Evolutionary conservation across 2,329 filamentous ascomycete genomes (phyloP).

Genomic region (Clonostachys rhizophaga): DNA sequence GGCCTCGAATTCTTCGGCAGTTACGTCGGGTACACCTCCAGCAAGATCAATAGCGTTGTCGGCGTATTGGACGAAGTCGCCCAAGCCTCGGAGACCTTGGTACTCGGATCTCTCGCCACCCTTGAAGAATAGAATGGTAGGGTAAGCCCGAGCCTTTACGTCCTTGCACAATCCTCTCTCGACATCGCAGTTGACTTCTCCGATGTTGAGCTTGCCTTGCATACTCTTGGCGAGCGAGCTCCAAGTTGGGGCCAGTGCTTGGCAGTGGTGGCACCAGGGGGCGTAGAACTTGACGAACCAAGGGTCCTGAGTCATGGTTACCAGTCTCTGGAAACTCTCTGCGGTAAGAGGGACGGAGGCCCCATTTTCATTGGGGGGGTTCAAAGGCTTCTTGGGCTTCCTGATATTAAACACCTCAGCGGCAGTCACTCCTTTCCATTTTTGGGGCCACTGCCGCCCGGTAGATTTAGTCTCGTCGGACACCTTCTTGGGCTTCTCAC

Average conservation of each 20-base stretch:
- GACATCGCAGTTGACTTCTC: constrained; percentile 91
- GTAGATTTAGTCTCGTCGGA: background rate
- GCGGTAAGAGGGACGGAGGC: constrained; percentile 71
- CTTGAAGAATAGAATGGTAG: constrained; percentile 89
- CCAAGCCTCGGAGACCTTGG: constrained; percentile 82
- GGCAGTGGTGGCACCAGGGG: constrained; percentile 95
- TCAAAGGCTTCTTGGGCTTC: constrained; percentile 7
- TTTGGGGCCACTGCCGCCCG: background rate
- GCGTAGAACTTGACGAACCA: constrained; percentile 99
- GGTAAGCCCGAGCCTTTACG: constrained; percentile 72
- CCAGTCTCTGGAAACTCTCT: constrained; percentile 79
- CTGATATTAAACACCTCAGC: constrained; percentile 8
- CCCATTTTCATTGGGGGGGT: constrained; percentile 68
- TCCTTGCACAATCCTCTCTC: constrained; percentile 91
- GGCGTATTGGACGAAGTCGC: constrained; percentile 83
- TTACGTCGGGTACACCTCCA: constrained; percentile 74
- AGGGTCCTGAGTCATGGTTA: constrained; percentile 82
- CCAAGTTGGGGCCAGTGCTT: constrained; percentile 89
- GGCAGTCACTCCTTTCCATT: constrained; percentile 1
- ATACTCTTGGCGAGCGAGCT: constrained; percentile 85
- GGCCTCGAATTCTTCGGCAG: constrained; percentile 69
- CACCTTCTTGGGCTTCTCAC: constrained; percentile 3
- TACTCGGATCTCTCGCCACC: constrained; percentile 92
- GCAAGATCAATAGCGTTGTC: constrained; percentile 79
- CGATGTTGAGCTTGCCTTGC: constrained; percentile 84